A percentile compares a stretch with the other conserved stretches of the same genome.
Conservation (phyloP, 2,329 filamentous ascomycete genomes). For the Colletotrichum musae region DNA sequence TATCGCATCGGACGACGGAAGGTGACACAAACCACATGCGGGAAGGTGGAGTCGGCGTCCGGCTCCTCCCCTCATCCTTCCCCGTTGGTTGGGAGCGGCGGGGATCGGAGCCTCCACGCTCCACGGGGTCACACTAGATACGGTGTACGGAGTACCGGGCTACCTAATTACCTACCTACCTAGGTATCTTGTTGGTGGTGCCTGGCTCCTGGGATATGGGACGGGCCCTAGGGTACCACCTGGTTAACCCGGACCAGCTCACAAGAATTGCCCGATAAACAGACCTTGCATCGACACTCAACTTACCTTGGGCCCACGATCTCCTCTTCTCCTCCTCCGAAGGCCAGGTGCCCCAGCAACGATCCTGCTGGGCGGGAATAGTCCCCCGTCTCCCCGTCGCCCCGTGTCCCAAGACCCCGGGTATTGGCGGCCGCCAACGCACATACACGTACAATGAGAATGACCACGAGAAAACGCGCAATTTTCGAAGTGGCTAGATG, state of each 20-base stretch:
- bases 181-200: neutral
- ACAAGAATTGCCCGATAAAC: too few relatives aligned
- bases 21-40: conserved; percentile 24
- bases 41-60: conserved; percentile 10
- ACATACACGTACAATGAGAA: too few relatives aligned
- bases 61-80: neutral
- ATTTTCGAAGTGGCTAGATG: neutral
- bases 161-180: too few relatives aligned
- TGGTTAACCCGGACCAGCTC: too few relatives aligned
- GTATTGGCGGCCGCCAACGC: neutral
- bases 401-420: neutral
- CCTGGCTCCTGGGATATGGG: neutral
- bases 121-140: neutral
- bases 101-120: neutral
- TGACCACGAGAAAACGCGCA: neutral
- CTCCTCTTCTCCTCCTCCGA: conserved; percentile 1
- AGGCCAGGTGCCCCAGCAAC: neutral
- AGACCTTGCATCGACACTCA: too few relatives aligned
- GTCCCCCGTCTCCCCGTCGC: neutral
- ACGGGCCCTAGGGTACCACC: too few relatives aligned
- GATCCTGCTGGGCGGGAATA: neutral
- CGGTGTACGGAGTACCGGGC: too few relatives aligned
- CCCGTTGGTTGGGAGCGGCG: neutral
- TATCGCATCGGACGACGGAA: neutral
- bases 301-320: neutral